Percentiles rank a stretch among this genome's conserved stretches.
Evolutionary conservation across 2,329 filamentous ascomycete genomes (phyloP).

Genomic region (Aspergillus aculeatinus): DNA sequence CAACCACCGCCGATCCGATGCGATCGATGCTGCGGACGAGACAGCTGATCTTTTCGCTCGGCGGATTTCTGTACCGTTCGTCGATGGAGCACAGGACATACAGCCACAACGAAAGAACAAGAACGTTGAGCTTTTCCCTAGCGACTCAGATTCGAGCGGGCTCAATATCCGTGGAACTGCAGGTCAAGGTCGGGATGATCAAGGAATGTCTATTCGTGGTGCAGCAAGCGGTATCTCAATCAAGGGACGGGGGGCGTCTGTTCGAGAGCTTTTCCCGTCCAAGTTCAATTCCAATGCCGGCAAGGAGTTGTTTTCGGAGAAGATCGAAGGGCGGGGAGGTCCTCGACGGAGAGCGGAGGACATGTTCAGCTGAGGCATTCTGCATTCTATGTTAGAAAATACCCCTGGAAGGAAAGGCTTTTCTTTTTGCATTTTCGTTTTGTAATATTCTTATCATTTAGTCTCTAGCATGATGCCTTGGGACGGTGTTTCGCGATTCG

Average conservation of each 20-base stretch:
- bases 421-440: not conserved
- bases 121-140: slow-evolving; percentile 43
- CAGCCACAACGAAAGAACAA: slow-evolving; percentile 24
- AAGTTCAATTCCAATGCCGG: slow-evolving; percentile 59
- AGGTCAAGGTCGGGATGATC: slow-evolving; percentile 41
- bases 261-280: slow-evolving; percentile 68
- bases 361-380: slow-evolving; percentile 60
- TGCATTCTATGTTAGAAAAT: not conserved
- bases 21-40: slow-evolving; percentile 56
- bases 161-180: slow-evolving; percentile 64
- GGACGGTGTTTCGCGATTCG: not conserved
- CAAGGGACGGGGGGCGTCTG: slow-evolving; percentile 66
- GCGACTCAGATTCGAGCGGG: slow-evolving; percentile 32
- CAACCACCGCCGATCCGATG: slow-evolving; percentile 50
- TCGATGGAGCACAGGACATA: slow-evolving; percentile 44
- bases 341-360: slow-evolving; percentile 70
- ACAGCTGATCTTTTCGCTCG: slow-evolving; percentile 53
- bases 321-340: slow-evolving; percentile 57
- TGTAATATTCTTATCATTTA: not conserved
- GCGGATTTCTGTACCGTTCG: slow-evolving; percentile 51
- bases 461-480: not conserved
- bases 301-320: slow-evolving; percentile 69
- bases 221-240: slow-evolving; percentile 60
- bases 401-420: not conserved
- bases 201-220: slow-evolving; percentile 41